A percentile compares a stretch with the other conserved stretches of the same genome.
Conservation (phyloP, 257 asterid species). For the Capsicum chinense region DNA sequence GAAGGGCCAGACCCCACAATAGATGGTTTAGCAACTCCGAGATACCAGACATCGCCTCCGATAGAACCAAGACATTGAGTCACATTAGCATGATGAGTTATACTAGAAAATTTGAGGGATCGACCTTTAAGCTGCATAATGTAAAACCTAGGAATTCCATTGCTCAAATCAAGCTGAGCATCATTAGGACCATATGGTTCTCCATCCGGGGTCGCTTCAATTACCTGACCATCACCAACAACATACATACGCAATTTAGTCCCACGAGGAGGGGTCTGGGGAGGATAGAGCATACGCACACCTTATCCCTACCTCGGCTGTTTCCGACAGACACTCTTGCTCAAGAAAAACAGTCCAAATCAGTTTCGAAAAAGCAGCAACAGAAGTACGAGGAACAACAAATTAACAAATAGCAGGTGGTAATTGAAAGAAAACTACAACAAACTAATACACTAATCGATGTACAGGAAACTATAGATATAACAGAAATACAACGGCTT, state of each 20-base stretch:
- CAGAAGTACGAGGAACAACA: background rate
- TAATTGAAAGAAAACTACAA: too few species aligned
- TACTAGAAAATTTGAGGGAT: constrained; percentile 62
- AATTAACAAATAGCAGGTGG: too few species aligned
- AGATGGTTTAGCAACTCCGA: constrained; percentile 89
- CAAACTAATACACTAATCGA: too few species aligned
- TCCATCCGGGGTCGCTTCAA: constrained; percentile 70
- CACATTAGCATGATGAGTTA: constrained; percentile 88
- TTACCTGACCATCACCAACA: constrained; percentile 70
- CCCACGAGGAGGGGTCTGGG: background rate
- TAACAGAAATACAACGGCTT: too few species aligned
- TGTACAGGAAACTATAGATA: too few species aligned
- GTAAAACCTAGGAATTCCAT: constrained; percentile 86
- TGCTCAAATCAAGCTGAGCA: constrained; percentile 84
- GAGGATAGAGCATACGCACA: background rate
- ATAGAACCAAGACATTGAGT: constrained; percentile 93
- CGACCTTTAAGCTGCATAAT: constrained; percentile 75
- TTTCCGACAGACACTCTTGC: background rate
- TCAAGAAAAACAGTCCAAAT: background rate
- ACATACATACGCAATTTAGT: background rate
- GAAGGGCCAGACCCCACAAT: constrained; percentile 30
- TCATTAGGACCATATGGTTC: constrained; percentile 76
- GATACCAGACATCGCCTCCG: constrained; percentile 86
- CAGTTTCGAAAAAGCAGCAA: background rate
- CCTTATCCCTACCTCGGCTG: background rate